Evolutionary conservation across 495 filamentous ascomycete species (phyloP).

Genomic region (Opeltia flavorubescens): DNA sequence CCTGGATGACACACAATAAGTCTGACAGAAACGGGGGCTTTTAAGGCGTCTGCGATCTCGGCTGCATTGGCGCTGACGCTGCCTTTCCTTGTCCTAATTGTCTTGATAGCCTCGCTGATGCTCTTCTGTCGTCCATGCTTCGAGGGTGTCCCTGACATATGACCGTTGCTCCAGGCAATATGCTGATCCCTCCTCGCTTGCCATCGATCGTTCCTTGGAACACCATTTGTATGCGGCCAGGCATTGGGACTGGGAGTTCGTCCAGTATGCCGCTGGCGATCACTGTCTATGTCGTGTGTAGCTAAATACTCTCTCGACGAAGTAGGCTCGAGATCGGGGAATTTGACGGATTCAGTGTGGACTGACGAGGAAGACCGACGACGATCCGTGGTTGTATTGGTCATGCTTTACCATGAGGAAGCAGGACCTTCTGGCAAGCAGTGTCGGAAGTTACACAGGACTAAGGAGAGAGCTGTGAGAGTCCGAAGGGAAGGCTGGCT

Average conservation of each 20-base stretch:
- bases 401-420: constrained; percentile 9
- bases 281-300: constrained; percentile 3
- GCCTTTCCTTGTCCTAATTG: constrained; percentile 58
- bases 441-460: too few species aligned
- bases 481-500: too few species aligned
- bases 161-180: constrained; percentile 25
- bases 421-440: too few species aligned
- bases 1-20: constrained; percentile 47
- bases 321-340: constrained; percentile 14
- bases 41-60: constrained; percentile 81
- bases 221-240: constrained; percentile 15
- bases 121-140: constrained; percentile 66
- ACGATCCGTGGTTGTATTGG: constrained; percentile 10
- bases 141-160: constrained; percentile 31
- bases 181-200: constrained; percentile 34
- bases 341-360: constrained; percentile 8
- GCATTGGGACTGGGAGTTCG: constrained; percentile 10
- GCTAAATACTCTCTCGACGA: constrained; percentile 5
- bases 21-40: constrained; percentile 76
- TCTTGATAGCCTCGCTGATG: constrained; percentile 70
- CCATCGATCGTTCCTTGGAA: constrained; percentile 25
- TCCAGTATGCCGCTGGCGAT: not conserved
- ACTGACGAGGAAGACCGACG: constrained; percentile 13
- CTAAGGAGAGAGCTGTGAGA: not conserved
- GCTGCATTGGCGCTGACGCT: constrained; percentile 87